These are phyloP conservation scores for Neodidymelliopsis sp. DNA, from an alignment of 2,329 filamentous ascomycete genomes.

Conservation along the genomic window DNA sequence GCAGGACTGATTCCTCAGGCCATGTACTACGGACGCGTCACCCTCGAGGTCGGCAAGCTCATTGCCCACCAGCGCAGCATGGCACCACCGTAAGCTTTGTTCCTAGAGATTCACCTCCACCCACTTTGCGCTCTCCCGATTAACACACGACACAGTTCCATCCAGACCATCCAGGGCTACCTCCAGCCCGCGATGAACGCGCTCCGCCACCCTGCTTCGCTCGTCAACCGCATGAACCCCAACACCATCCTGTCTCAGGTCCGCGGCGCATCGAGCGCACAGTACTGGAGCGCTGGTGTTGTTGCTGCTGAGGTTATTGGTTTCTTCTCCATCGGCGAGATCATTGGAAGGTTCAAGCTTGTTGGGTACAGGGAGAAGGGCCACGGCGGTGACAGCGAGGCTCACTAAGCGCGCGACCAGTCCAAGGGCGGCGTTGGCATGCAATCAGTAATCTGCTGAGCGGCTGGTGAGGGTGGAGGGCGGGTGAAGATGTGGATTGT, in stretches of 20 bases:
- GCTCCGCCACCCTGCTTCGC: conserved; percentile 70
- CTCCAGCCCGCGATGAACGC: conserved; percentile 77
- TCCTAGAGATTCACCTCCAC: background rate
- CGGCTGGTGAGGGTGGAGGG: conserved; percentile 5
- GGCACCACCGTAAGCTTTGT: conserved; percentile 82
- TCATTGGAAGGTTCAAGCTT: conserved; percentile 93
- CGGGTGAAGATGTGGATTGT: conserved; percentile 8
- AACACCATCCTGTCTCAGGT: conserved; percentile 63
- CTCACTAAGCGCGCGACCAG: conserved; percentile 26
- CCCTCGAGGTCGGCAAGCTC: conserved; percentile 84
- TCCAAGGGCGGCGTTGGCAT: background rate
- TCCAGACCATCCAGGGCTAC: conserved; percentile 85
- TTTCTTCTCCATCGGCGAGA: conserved; percentile 98
- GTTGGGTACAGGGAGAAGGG: conserved; percentile 74
- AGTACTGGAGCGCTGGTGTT: conserved; percentile 77
- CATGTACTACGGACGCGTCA: conserved; percentile 91
- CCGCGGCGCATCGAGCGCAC: conserved; percentile 73
- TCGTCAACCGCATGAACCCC: conserved; percentile 64
- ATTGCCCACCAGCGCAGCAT: conserved; percentile 90
- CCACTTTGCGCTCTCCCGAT: conserved; percentile 3
- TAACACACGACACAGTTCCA: conserved; percentile 63
- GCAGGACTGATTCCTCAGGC: conserved; percentile 84
- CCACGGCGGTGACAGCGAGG: conserved; percentile 21
- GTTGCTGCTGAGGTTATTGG: conserved; percentile 86
- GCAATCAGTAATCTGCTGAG: background rate